Percentiles rank a stretch among this genome's conserved stretches.
These are phyloP conservation scores for Fusarium multiceps DNA, from an alignment of 2,329 filamentous ascomycete genomes.

Conservation along the genomic window DNA sequence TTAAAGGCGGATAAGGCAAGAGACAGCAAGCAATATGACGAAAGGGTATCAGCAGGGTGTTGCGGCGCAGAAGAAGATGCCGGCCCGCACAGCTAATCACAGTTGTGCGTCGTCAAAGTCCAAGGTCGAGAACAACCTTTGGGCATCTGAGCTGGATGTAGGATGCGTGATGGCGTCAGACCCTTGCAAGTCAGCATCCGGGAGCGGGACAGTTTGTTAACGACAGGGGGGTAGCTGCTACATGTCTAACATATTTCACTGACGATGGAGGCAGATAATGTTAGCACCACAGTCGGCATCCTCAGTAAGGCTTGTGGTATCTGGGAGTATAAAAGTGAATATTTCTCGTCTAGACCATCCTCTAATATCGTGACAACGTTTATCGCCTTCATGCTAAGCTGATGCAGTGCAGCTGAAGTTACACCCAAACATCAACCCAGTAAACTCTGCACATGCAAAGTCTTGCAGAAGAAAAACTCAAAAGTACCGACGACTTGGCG, in stretches of 20 bases:
- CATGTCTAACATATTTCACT: constrained; percentile 1
- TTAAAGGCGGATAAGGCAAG: constrained; percentile 13
- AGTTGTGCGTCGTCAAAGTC: constrained; percentile 36
- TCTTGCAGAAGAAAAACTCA: constrained; percentile 2
- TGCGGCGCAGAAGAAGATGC: constrained; percentile 33
- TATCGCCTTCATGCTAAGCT: not conserved
- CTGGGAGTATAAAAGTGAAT: not conserved
- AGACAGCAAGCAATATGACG: constrained; percentile 33
- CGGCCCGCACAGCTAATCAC: constrained; percentile 41
- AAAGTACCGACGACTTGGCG: constrained; percentile 30
- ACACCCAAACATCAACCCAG: not conserved
- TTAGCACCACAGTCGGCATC: not conserved
- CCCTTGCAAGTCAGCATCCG: constrained; percentile 22
- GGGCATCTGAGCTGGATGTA: constrained; percentile 28
- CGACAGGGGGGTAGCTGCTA: constrained; percentile 31
- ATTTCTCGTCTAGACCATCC: not conserved
- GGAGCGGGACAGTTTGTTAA: constrained; percentile 25
- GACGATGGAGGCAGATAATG: not conserved
- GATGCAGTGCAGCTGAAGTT: not conserved
- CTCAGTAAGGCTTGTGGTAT: not conserved
- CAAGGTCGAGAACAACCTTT: constrained; percentile 29
- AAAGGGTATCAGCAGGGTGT: constrained; percentile 31
- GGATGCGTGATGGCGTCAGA: constrained; percentile 47
- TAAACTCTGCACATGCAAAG: constrained; percentile 1
- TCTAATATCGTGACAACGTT: not conserved